phyloP scores from a whole-genome alignment of 164 flowering plant genomes.

The Umbellularia californica region DNA sequence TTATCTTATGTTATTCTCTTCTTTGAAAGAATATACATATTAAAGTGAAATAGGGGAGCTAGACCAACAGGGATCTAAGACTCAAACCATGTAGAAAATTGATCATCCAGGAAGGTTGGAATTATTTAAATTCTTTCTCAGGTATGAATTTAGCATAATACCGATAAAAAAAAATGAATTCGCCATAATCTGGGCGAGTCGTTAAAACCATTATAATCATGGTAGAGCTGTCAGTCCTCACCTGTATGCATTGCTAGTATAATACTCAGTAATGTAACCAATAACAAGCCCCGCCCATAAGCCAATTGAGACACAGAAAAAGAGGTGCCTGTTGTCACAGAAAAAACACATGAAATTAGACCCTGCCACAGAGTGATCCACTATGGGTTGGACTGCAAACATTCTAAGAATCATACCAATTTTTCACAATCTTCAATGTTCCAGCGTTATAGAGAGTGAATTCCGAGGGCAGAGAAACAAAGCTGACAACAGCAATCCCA shows the following conservation, averaged over 20 bases:
- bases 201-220: background rate
- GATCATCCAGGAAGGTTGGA: too few relatives aligned
- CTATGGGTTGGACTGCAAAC: background rate
- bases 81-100: background rate
- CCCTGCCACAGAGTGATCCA: background rate
- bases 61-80: background rate
- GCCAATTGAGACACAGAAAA: slow-evolving; percentile 21
- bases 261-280: slow-evolving; percentile 17
- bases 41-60: background rate
- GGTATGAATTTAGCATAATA: too few relatives aligned
- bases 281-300: slow-evolving; percentile 19
- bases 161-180: background rate
- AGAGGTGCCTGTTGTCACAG: slow-evolving; percentile 13
- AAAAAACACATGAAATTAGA: background rate
- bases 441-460: slow-evolving; percentile 51
- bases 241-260: slow-evolving; percentile 22
- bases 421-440: slow-evolving; percentile 41
- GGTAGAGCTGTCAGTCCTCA: background rate
- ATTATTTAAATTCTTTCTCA: too few relatives aligned
- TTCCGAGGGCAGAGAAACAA: slow-evolving; percentile 12
- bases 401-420: slow-evolving; percentile 30
- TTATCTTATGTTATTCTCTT: background rate
- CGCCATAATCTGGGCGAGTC: background rate
- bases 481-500: slow-evolving; percentile 19
- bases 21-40: background rate